Evolutionary conservation across 805 yeast genomes (phyloP), one percentile per base, ranked within the genome.

Genomic region (Peterozyma xylosa): DNA sequence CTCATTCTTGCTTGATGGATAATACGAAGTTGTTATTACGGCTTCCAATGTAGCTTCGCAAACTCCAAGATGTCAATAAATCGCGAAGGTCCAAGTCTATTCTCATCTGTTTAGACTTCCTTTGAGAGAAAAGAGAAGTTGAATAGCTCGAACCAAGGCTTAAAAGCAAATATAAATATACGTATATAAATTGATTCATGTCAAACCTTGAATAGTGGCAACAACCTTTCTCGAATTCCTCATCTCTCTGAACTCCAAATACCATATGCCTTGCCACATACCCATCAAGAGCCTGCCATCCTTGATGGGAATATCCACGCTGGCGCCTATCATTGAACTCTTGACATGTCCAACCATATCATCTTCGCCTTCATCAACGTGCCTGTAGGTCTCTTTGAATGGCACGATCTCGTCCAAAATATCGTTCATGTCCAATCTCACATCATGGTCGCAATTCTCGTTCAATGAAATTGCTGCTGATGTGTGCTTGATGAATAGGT

Each of bases 311-410:
- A 86, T 76, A 3, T 76, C 67, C 27, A 86, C 63, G 3, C 78
- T 69, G 7, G 78, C 82, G 15, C 95, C 93, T 9, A 82, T 71
- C 39, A 71, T 47, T 2, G 76, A 62, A 15, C 84, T 70, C 56
- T 84, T 80, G 42, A 80, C 79, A 59, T 86, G 95, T 0, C 90
- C 85, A 2, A 91, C 86, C 89, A 85, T 82, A 57, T 86, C 95
- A 57, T 86, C 95, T 3, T 85, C 72, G 1, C 87, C 95, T 60
- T 86, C 95, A 43, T 82, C 91, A 11, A 73, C 76, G 57, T 81
- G 90, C 38, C 71, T 54, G 52, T 81, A 82, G 42, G 67, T 66
- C 6, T 69, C 74, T 46, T 72, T 73, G 53, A 85, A 91, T 0
- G 95, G 95, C 2, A 76, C 86, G 45, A 85, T 65, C 42, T 75